phyloP scores from a whole-genome alignment of 805 yeast genomes.

The Ogataea salicorniae region DNA sequence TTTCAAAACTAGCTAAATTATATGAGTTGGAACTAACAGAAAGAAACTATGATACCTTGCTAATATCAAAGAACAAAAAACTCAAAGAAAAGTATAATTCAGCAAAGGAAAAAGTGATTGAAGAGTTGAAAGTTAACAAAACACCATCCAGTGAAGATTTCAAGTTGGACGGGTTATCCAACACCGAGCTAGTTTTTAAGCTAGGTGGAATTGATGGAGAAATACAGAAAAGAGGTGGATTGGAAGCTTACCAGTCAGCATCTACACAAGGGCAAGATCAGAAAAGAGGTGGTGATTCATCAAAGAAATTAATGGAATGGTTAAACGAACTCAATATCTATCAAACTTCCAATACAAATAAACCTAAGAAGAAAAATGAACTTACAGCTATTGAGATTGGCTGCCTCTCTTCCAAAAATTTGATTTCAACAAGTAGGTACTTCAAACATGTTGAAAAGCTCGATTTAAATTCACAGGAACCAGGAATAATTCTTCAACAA shows the following conservation, averaged over 20 bases:
- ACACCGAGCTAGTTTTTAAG: constrained; percentile 17
- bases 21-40: constrained; percentile 6
- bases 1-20: constrained; percentile 15
- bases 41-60: constrained; percentile 7
- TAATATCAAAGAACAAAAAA: constrained; percentile 7
- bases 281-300: constrained; percentile 87
- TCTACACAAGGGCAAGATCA: constrained; percentile 77
- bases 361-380: constrained; percentile 1
- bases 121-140: constrained; percentile 21
- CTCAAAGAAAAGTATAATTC: constrained; percentile 5
- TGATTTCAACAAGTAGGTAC: constrained; percentile 53
- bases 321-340: constrained; percentile 33
- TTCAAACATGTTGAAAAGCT: constrained; percentile 55
- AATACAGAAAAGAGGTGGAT: constrained; percentile 64
- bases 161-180: constrained; percentile 7
- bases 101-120: constrained; percentile 5
- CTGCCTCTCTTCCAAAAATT: constrained; percentile 62
- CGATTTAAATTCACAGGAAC: constrained; percentile 78
- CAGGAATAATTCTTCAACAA: constrained; percentile 57
- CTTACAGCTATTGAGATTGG: constrained; percentile 75
- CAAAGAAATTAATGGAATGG: constrained; percentile 76
- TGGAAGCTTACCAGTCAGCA: constrained; percentile 76
- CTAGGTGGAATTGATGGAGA: constrained; percentile 60
- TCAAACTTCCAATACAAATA: not conserved
- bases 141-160: constrained; percentile 15